Evolutionary conservation across 2,329 filamentous ascomycete genomes (phyloP), one percentile per base, ranked within the genome.

Genomic region (Ambrosiella cleistominuta): DNA sequence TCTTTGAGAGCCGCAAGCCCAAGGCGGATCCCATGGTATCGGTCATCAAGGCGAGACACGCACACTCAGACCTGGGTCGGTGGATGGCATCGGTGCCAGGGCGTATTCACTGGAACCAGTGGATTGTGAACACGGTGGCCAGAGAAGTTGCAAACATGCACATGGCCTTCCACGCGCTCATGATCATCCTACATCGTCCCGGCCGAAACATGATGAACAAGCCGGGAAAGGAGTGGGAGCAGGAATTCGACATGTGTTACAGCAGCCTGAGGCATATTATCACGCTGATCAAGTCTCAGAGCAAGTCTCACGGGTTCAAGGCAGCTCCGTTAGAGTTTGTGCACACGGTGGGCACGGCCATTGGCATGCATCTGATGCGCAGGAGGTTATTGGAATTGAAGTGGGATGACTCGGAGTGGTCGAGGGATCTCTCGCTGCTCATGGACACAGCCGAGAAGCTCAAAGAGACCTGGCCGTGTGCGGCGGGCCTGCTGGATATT

Each of bases 141-240:
- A 67, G 71, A 2, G 70, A 71, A 36, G 71, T 77, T 0, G 69
- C 76, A 45, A 72, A 75, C 62, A 66, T 76, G 42, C 74, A 76
- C 61, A 74, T 77, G 69, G 63, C 72, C 13, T 76, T 75, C 61
- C 74, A 76, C 59, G 75, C 74, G 0, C 69, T 71, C 53, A 75
- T 76, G 72, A 75, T 75, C 17, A 75, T 77, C 54, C 69, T 77
- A 2, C 74, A 76, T 60, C 70, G 74, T 0, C 74, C 74, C 1
- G 73, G 74, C 1, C 70, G 68, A 2, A 70, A 74, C 54, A 66
- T 72, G 42, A 70, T 75, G 45, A 66, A 68, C 59, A 70, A 70
- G 40, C 66, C 68, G 1, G 69, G 66, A 1, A 68, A 72, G 11
- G 65, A 68, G 2, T 67, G 67, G 4, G 70, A 69, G 37, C 72